Conservation (phyloP, 768 basidiomycete genomes). For the Botryobasidium botryosum region DNA sequence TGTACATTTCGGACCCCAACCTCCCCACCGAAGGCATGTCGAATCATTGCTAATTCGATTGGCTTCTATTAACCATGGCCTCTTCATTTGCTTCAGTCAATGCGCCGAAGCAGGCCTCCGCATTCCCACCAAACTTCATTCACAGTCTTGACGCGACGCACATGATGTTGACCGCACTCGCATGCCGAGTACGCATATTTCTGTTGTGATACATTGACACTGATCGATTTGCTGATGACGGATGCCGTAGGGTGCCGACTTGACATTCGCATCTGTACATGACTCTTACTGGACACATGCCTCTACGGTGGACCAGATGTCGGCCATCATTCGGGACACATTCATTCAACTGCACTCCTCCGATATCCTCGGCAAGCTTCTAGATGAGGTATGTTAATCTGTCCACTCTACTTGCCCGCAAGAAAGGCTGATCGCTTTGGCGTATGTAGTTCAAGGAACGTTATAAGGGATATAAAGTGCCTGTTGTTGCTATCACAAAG, state of each 20-base stretch:
- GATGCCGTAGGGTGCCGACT: conserved; percentile 35
- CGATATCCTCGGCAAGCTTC: conserved; percentile 58
- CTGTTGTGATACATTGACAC: not conserved
- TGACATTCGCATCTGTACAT: conserved; percentile 91
- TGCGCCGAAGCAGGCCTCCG: conserved; percentile 73
- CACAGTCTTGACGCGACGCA: conserved; percentile 96
- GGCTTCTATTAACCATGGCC: conserved; percentile 1
- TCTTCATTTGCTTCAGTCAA: conserved; percentile 37
- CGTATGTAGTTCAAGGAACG: conserved; percentile 47
- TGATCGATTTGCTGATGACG: not conserved
- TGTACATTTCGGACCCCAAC: conserved; percentile 81
- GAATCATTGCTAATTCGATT: not conserved
- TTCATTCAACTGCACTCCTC: conserved; percentile 87
- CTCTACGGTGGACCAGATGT: conserved; percentile 72
- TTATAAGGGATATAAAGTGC: conserved; percentile 56
- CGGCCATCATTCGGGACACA: conserved; percentile 72
- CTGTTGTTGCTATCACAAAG: conserved; percentile 32
- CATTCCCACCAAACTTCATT: conserved; percentile 98
- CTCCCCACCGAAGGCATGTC: conserved; percentile 43
- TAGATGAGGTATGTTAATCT: conserved; percentile 48
- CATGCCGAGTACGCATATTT: conserved; percentile 47
- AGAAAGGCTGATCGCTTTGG: conserved; percentile 2
- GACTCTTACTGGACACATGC: conserved; percentile 99
- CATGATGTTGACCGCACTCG: conserved; percentile 92
- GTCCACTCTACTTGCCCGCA: not conserved